These are phyloP conservation scores for Ascomycota sp. DNA, from an alignment of 2,329 filamentous ascomycete species.

Conservation along the genomic window DNA sequence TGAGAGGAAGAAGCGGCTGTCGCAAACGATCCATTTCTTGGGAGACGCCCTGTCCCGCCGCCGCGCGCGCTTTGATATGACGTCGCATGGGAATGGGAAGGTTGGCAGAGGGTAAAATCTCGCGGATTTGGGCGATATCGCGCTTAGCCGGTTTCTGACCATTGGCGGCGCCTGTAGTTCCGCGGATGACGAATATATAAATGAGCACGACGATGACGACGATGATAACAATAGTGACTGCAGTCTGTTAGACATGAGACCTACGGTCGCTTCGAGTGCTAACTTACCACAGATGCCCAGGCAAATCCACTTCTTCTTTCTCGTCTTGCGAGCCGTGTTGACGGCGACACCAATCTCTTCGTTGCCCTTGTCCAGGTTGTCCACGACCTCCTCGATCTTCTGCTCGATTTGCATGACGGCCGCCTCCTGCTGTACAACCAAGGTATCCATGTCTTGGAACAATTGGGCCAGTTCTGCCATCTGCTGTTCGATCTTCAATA, in stretches of 20 bases:
- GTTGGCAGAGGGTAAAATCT: no score
- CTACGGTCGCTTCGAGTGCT: neutral
- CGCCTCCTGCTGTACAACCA: slow-evolving; percentile 73
- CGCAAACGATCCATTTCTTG: no score
- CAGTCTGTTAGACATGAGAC: slow-evolving; percentile 7
- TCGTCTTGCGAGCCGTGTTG: slow-evolving; percentile 55
- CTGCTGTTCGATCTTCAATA: slow-evolving; percentile 81
- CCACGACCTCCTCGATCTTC: slow-evolving; percentile 67
- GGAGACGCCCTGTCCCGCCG: no score
- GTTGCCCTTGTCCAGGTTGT: slow-evolving; percentile 72
- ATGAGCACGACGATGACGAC: slow-evolving; percentile 30
- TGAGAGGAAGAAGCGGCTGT: neutral
- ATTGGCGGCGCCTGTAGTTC: slow-evolving; percentile 7
- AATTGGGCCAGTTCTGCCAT: slow-evolving; percentile 74
- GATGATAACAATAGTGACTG: slow-evolving; percentile 31
- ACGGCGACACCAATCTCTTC: slow-evolving; percentile 67
- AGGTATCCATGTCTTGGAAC: slow-evolving; percentile 73
- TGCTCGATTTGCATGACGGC: slow-evolving; percentile 65
- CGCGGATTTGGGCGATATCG: no score
- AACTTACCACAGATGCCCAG: slow-evolving; percentile 47
- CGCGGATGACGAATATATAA: slow-evolving; percentile 22
- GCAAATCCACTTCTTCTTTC: slow-evolving; percentile 96
- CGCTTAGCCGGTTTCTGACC: no score
- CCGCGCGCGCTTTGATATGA: no score
- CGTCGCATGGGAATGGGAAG: no score